Conservation (phyloP, 805 yeast species). For the Ascoidea asiatica region DNA sequence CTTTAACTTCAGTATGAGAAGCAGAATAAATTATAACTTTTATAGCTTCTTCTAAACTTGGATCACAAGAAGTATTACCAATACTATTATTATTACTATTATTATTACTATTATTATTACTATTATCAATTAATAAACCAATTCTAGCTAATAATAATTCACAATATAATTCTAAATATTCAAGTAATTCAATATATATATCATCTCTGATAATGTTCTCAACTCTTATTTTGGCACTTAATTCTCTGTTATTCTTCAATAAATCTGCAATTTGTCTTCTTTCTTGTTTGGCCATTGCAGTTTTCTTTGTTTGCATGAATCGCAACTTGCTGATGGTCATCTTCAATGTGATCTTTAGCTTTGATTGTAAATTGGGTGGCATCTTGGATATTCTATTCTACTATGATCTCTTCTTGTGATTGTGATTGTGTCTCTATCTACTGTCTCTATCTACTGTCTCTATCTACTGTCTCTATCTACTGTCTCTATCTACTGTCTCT, state of each 20-base stretch:
- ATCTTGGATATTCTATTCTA: slow-evolving; percentile 12
- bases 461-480: no score
- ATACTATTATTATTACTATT: slow-evolving; percentile 14
- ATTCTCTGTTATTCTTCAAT: slow-evolving; percentile 56
- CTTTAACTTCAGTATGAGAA: slow-evolving; percentile 65
- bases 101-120: slow-evolving; percentile 17
- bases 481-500: no score
- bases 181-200: slow-evolving; percentile 64
- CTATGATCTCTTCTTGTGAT: no score
- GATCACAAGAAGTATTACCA: slow-evolving; percentile 24
- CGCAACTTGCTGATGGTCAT: slow-evolving; percentile 62
- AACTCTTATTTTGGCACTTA: slow-evolving; percentile 71
- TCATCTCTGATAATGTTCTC: slow-evolving; percentile 80
- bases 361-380: slow-evolving; percentile 13
- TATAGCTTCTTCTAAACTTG: slow-evolving; percentile 65
- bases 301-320: slow-evolving; percentile 60
- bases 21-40: slow-evolving; percentile 56
- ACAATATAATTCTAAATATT: slow-evolving; percentile 68
- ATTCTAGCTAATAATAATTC: slow-evolving; percentile 70
- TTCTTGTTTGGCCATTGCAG: slow-evolving; percentile 63
- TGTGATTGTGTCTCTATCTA: no score
- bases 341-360: slow-evolving; percentile 24
- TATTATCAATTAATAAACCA: slow-evolving; percentile 27
- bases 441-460: no score
- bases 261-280: slow-evolving; percentile 61